These are phyloP conservation scores for Cyberlindnera sargentensis DNA, from an alignment of 805 yeast genomes.

Conservation along the genomic window DNA sequence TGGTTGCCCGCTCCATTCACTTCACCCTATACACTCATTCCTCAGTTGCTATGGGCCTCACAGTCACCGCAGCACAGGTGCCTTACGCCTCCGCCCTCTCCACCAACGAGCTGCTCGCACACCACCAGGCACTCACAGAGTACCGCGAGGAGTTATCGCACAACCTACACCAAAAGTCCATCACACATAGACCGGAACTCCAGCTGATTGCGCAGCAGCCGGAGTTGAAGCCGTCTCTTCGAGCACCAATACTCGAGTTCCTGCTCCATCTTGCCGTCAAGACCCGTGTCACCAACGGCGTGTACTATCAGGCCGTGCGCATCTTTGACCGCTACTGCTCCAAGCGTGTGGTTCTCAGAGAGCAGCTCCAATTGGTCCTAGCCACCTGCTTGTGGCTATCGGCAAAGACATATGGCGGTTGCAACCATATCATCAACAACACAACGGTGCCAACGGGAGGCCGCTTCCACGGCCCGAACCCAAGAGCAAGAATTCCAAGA, in stretches of 20 bases:
- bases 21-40: not conserved
- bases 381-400: slow-evolving; percentile 93
- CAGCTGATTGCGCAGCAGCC: slow-evolving; percentile 81
- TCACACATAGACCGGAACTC: slow-evolving; percentile 43
- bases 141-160: slow-evolving; percentile 45
- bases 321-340: slow-evolving; percentile 90
- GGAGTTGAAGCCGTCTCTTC: slow-evolving; percentile 65
- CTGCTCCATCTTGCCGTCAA: slow-evolving; percentile 63
- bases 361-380: slow-evolving; percentile 85
- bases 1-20: not conserved
- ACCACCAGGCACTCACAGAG: slow-evolving; percentile 39
- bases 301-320: slow-evolving; percentile 61
- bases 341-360: slow-evolving; percentile 72
- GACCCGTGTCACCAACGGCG: slow-evolving; percentile 58
- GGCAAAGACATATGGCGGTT: slow-evolving; percentile 75
- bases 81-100: slow-evolving; percentile 47
- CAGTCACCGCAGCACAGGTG: slow-evolving; percentile 36
- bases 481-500: slow-evolving; percentile 69
- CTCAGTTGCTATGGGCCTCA: slow-evolving; percentile 24
- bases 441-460: slow-evolving; percentile 48
- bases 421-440: slow-evolving; percentile 56
- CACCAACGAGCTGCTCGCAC: slow-evolving; percentile 41
- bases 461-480: slow-evolving; percentile 60
- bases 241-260: slow-evolving; percentile 75
- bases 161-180: slow-evolving; percentile 29